These are phyloP conservation scores for Solanum hybrid DNA, from an alignment of 305 asterid species.

Conservation along the genomic window DNA sequence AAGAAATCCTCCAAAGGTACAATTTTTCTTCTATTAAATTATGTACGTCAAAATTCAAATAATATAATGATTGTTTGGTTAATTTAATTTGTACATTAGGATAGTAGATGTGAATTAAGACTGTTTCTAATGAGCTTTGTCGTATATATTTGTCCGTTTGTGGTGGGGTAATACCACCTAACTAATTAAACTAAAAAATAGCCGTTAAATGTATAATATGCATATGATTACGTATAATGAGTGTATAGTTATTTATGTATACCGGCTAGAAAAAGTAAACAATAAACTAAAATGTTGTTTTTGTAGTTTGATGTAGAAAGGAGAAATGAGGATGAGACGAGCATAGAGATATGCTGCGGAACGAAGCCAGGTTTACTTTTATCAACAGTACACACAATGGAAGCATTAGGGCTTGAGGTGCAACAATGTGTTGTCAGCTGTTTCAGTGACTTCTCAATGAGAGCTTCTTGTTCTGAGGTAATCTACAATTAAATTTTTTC, in stretches of 20 bases:
- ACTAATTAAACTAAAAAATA: not conserved
- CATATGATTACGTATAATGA: too few relatives aligned
- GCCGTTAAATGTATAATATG: not conserved
- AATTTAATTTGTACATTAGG: not conserved
- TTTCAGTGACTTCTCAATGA: conserved; percentile 67
- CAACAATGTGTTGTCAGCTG: conserved; percentile 83
- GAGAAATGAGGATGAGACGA: conserved; percentile 35
- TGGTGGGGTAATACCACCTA: not conserved
- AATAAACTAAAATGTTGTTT: not conserved
- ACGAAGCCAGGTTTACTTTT: conserved; percentile 57
- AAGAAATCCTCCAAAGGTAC: conserved; percentile 62
- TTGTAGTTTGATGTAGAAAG: conserved; percentile 71
- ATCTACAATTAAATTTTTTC: not conserved
- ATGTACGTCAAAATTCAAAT: not conserved
- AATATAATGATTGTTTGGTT: not conserved
- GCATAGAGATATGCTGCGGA: conserved; percentile 53
- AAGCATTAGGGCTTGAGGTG: conserved; percentile 69
- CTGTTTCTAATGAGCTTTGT: not conserved
- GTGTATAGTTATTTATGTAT: not conserved
- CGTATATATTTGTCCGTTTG: not conserved
- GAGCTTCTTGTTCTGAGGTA: conserved; percentile 86
- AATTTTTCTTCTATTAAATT: not conserved
- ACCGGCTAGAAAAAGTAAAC: not conserved
- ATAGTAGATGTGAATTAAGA: not conserved
- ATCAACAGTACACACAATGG: conserved; percentile 64